A percentile compares a stretch with the other conserved stretches of the same genome.
Evolutionary conservation across 2,329 filamentous ascomycete genomes (phyloP).

Genomic region (Aspergillus glaucus): DNA sequence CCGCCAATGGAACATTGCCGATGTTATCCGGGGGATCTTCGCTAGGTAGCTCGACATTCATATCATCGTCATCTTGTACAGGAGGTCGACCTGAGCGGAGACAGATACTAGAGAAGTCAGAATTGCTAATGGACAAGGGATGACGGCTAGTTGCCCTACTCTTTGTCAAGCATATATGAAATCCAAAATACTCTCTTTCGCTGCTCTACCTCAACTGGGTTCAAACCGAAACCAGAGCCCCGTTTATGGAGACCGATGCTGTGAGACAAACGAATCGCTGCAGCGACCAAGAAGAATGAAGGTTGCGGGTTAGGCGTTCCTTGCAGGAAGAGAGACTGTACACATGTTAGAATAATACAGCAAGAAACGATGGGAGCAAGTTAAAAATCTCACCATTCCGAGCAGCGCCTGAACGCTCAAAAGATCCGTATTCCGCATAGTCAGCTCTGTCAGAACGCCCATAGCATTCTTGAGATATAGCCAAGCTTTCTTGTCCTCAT

Average conservation of each 20-base stretch:
- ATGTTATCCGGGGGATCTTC: constrained; percentile 87
- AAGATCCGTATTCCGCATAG: constrained; percentile 92
- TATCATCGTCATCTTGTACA: constrained; percentile 70
- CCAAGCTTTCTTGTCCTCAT: constrained; percentile 94
- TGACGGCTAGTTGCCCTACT: constrained; percentile 38
- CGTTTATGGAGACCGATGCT: constrained; percentile 94
- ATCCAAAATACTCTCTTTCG: constrained; percentile 74
- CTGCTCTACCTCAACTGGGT: constrained; percentile 90
- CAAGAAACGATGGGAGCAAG: background rate
- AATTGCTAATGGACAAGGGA: background rate
- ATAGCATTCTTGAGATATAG: constrained; percentile 94
- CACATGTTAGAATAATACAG: constrained; percentile 6
- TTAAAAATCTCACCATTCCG: constrained; percentile 59
- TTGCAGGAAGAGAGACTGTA: constrained; percentile 77
- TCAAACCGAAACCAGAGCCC: constrained; percentile 86
- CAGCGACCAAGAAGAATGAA: constrained; percentile 81
- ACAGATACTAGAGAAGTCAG: constrained; percentile 48
- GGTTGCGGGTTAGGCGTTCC: constrained; percentile 96
- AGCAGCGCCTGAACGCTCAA: constrained; percentile 89
- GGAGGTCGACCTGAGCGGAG: constrained; percentile 66
- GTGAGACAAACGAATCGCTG: constrained; percentile 83
- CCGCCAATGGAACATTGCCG: constrained; percentile 83
- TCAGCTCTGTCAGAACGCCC: constrained; percentile 84
- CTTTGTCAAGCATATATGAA: constrained; percentile 66
- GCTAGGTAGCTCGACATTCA: constrained; percentile 94